phyloP scores from a whole-genome alignment of 2,329 filamentous ascomycete genomes.

The Thermoascus crustaceus region DNA sequence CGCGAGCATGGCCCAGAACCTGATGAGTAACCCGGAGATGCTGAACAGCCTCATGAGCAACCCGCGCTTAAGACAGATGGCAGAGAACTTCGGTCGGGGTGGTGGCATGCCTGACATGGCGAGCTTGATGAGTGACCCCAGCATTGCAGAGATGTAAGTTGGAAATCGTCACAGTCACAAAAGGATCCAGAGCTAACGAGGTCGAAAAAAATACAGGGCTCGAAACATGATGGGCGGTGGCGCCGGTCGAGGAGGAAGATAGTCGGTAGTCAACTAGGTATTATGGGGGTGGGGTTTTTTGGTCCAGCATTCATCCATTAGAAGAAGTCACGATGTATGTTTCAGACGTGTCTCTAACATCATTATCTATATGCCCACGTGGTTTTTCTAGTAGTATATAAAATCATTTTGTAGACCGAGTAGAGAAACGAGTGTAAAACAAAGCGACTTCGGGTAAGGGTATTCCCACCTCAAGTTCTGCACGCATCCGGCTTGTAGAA shows the following conservation, averaged over 20 bases:
- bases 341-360: not conserved
- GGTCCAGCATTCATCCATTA: too few species aligned
- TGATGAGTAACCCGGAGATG: conserved; percentile 94
- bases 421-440: too few species aligned
- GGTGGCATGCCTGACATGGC: conserved; percentile 85
- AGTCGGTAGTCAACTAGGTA: too few species aligned
- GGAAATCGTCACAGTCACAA: not conserved
- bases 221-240: conserved; percentile 59
- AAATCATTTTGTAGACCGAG: too few species aligned
- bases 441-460: too few species aligned
- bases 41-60: conserved; percentile 93
- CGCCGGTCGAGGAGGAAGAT: conserved; percentile 31
- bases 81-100: conserved; percentile 61
- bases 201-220: conserved; percentile 43
- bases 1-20: conserved; percentile 87
- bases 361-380: not conserved
- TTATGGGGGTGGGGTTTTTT: too few species aligned
- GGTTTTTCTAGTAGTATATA: too few species aligned
- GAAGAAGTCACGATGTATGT: not conserved
- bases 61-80: conserved; percentile 80
- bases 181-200: conserved; percentile 9
- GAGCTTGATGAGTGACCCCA: conserved; percentile 83
- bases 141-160: conserved; percentile 84
- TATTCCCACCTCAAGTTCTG: too few species aligned
- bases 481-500: too few species aligned